Conservation (phyloP, 2,329 filamentous ascomycete species). For the Arthrobotrys megalospora region DNA sequence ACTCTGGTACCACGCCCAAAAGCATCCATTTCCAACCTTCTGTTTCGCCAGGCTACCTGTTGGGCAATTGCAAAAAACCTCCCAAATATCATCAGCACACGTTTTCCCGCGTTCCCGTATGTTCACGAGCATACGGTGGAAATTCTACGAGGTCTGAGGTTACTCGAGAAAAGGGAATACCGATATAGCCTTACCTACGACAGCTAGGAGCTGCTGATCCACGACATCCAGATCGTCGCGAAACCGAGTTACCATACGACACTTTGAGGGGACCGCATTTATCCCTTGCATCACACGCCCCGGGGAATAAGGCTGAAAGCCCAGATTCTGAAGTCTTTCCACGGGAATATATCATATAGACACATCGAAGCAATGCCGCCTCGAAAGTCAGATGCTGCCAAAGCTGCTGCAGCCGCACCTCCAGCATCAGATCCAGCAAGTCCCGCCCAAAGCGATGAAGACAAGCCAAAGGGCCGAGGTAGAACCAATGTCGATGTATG, state of each 20-base stretch:
- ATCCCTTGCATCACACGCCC: background rate
- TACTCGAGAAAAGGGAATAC: background rate
- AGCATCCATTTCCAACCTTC: conserved; percentile 28
- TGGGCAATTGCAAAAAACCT: conserved; percentile 7
- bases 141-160: no score
- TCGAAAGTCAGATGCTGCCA: conserved; percentile 48
- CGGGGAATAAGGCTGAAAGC: background rate
- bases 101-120: background rate
- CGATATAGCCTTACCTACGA: background rate
- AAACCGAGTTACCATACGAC: background rate
- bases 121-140: no score
- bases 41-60: conserved; percentile 24
- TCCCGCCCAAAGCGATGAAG: conserved; percentile 30
- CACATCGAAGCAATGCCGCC: conserved; percentile 43
- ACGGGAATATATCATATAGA: conserved; percentile 7
- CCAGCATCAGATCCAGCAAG: conserved; percentile 36
- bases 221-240: background rate
- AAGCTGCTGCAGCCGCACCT: conserved; percentile 20
- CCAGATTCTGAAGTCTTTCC: background rate
- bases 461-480: conserved; percentile 34
- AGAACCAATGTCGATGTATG: conserved; percentile 52
- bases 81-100: conserved; percentile 4
- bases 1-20: conserved; percentile 22
- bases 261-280: background rate
- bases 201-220: background rate